Evolutionary conservation across 495 filamentous ascomycete genomes (phyloP).

Genomic region (Tuber magnatum): DNA sequence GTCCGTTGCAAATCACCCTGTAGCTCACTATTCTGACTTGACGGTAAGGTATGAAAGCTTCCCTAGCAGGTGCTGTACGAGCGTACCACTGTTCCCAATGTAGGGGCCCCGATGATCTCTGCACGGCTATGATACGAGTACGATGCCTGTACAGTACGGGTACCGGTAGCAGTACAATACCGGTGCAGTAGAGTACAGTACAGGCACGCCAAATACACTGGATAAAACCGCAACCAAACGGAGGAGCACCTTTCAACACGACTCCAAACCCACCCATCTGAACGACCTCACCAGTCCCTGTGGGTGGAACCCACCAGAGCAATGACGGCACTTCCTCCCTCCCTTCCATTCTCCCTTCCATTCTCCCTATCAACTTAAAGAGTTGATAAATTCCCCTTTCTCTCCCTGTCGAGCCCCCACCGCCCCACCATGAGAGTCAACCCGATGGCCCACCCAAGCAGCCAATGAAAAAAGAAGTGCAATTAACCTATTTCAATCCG

Average conservation of each 20-base stretch:
- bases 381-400: neutral
- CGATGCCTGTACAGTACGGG: no score
- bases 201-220: neutral
- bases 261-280: neutral
- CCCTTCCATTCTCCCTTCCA: neutral
- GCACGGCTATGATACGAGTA: neutral
- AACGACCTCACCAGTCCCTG: neutral
- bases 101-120: neutral
- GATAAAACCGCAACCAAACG: neutral
- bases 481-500: conserved; percentile 4
- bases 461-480: neutral
- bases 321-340: neutral
- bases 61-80: neutral
- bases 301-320: neutral
- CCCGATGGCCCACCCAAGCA: neutral
- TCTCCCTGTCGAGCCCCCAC: no score
- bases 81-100: neutral
- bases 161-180: no score
- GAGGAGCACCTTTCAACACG: neutral
- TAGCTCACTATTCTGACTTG: neutral
- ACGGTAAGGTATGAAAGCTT: neutral
- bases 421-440: neutral
- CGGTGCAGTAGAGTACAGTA: neutral
- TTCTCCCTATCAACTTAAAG: neutral
- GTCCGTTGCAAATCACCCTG: neutral